Conservation (phyloP, 331 rosid genomes). For the Rosa hybrid region DNA sequence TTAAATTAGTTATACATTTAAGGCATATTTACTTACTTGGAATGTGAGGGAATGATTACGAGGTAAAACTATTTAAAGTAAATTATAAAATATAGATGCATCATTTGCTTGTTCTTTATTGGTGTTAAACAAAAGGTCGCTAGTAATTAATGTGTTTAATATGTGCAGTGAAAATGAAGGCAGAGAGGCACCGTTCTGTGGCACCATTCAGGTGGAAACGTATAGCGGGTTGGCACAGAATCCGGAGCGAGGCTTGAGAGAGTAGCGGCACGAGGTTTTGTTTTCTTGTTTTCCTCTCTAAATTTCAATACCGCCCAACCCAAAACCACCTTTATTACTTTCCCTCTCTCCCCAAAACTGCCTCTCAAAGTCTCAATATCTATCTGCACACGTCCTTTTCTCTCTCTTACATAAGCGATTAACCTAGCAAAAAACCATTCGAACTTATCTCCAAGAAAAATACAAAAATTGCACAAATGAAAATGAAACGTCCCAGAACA, state of each 20-base stretch:
- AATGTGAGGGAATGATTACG: too few relatives aligned
- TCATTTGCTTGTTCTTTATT: neutral
- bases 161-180: conserved; percentile 5
- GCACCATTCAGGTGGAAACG: conserved; percentile 66
- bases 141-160: neutral
- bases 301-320: neutral
- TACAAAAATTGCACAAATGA: neutral
- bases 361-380: conserved; percentile 16
- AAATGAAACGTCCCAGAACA: conserved; percentile 48
- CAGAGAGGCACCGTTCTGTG: conserved; percentile 57
- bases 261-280: conserved; percentile 60
- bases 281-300: conserved; percentile 18
- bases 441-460: conserved; percentile 51
- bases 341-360: conserved; percentile 16
- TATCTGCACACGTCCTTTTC: conserved; percentile 29
- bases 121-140: neutral
- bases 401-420: conserved; percentile 31
- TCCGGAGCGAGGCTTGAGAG: conserved; percentile 54
- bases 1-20: too few relatives aligned
- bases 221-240: conserved; percentile 54
- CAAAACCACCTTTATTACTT: neutral
- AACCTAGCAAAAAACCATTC: conserved; percentile 31
- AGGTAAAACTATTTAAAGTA: too few relatives aligned
- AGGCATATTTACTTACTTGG: too few relatives aligned
- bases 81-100: neutral